Conservation (phyloP, 768 basidiomycete genomes). For the Lenzites betulinus region DNA sequence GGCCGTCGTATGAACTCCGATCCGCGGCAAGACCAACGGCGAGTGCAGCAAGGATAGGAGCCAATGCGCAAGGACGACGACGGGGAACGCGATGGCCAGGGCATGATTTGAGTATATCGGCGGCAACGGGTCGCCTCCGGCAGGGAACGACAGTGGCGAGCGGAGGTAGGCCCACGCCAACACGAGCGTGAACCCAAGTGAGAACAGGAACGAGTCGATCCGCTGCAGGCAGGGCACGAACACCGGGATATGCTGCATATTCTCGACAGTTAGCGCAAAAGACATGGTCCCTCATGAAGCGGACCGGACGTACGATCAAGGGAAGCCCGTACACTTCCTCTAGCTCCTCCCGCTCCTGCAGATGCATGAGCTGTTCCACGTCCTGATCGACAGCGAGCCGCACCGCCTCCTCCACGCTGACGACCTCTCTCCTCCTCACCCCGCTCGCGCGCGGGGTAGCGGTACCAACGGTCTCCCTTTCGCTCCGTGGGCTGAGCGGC, state of each 20-base stretch:
- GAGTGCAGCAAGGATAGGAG: constrained; percentile 66
- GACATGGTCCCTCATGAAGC: neutral
- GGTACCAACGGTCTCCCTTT: neutral
- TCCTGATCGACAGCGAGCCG: constrained; percentile 58
- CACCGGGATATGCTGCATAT: constrained; percentile 66
- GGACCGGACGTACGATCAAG: constrained; percentile 57
- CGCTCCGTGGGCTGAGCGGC: constrained; percentile 21
- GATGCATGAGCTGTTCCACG: constrained; percentile 60
- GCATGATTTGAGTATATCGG: constrained; percentile 24
- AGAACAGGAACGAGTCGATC: constrained; percentile 69
- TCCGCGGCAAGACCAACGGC: constrained; percentile 62
- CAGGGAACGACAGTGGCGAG: constrained; percentile 43
- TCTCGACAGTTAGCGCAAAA: constrained; percentile 7
- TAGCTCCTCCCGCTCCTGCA: constrained; percentile 72
- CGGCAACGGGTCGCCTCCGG: constrained; percentile 11
- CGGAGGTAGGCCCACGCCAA: constrained; percentile 63
- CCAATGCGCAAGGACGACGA: constrained; percentile 42
- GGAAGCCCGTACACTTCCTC: constrained; percentile 83
- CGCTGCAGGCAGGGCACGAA: constrained; percentile 79
- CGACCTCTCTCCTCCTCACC: constrained; percentile 1
- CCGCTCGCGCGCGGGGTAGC: neutral
- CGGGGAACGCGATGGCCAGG: constrained; percentile 34
- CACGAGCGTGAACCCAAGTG: constrained; percentile 65
- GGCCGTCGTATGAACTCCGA: constrained; percentile 77
- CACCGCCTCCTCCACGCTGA: constrained; percentile 29